Percentiles rank a stretch among this genome's conserved stretches.
phyloP scores from a whole-genome alignment of 1,139 yeast species.

The Protomyces arabidopsidicola region DNA sequence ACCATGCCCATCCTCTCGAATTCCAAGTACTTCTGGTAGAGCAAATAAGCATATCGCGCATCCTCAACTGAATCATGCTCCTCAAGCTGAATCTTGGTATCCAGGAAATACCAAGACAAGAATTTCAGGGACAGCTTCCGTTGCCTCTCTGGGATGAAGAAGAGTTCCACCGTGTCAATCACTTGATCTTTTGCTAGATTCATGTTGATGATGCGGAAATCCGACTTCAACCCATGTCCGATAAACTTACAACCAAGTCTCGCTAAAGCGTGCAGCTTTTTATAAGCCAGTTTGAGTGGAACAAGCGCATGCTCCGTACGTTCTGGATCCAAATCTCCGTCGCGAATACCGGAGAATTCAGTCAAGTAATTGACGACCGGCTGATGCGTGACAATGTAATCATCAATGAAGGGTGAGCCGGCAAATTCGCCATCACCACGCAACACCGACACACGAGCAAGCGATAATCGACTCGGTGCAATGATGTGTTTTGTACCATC shows the following conservation, averaged over 20 bases:
- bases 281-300: constrained; percentile 71
- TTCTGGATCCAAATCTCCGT: constrained; percentile 77
- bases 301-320: constrained; percentile 68
- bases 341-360: constrained; percentile 84
- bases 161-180: constrained; percentile 81
- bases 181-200: constrained; percentile 74
- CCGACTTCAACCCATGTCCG: constrained; percentile 90
- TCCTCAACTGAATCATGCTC: constrained; percentile 97
- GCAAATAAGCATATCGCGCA: constrained; percentile 75
- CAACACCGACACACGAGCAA: constrained; percentile 85
- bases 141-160: constrained; percentile 62
- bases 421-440: constrained; percentile 65
- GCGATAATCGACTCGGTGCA: constrained; percentile 67
- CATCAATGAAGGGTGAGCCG: constrained; percentile 87
- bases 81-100: constrained; percentile 76
- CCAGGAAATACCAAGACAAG: constrained; percentile 72
- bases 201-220: constrained; percentile 79
- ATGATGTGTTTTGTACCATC: constrained; percentile 66
- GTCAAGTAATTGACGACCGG: constrained; percentile 77
- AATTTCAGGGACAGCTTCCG: constrained; percentile 83
- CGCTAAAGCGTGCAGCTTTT: constrained; percentile 80
- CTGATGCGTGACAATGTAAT: constrained; percentile 71
- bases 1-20: constrained; percentile 56
- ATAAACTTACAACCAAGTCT: constrained; percentile 88
- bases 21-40: constrained; percentile 68